A percentile compares a stretch with the other conserved stretches of the same genome.
These are phyloP conservation scores for Sphaerulina vaccinii DNA, from an alignment of 2,329 filamentous ascomycete species.

Conservation along the genomic window DNA sequence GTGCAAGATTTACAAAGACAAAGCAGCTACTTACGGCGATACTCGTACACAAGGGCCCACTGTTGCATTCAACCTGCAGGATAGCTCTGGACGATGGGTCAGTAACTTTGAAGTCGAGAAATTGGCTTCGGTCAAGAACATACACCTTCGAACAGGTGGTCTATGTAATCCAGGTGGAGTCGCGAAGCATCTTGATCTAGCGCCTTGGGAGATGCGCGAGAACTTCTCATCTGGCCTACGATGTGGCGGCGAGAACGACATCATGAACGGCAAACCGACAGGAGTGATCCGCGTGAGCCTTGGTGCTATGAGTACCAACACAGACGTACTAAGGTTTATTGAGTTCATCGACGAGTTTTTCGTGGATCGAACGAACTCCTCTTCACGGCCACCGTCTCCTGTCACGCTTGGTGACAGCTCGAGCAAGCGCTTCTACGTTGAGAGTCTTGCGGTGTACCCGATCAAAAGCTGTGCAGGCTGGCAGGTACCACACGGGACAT, in stretches of 20 bases:
- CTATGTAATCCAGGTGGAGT: conserved; percentile 91
- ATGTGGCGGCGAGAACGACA: conserved; percentile 79
- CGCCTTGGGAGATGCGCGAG: conserved; percentile 75
- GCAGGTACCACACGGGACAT: conserved; percentile 58
- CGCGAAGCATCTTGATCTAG: conserved; percentile 67
- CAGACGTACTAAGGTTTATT: conserved; percentile 71
- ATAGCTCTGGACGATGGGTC: conserved; percentile 68
- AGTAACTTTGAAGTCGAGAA: conserved; percentile 86
- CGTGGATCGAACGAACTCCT: conserved; percentile 25
- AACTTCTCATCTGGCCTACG: conserved; percentile 84
- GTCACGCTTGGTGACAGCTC: conserved; percentile 1
- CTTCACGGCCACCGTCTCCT: conserved; percentile 16
- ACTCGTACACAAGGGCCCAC: conserved; percentile 64
- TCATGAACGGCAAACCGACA: conserved; percentile 80
- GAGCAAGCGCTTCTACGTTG: conserved; percentile 40
- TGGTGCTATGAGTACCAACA: conserved; percentile 80
- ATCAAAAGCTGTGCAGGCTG: conserved; percentile 93
- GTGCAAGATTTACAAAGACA: conserved; percentile 62
- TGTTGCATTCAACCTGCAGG: conserved; percentile 78
- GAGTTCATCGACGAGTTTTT: conserved; percentile 37
- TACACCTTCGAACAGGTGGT: conserved; percentile 84
- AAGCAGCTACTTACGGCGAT: conserved; percentile 19
- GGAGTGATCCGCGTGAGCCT: conserved; percentile 83
- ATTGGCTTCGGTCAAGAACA: conserved; percentile 70
- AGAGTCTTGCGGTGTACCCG: conserved; percentile 67